Evolutionary conservation across 2,329 filamentous ascomycete genomes (phyloP).

Genomic region (Colletotrichum sp.): DNA sequence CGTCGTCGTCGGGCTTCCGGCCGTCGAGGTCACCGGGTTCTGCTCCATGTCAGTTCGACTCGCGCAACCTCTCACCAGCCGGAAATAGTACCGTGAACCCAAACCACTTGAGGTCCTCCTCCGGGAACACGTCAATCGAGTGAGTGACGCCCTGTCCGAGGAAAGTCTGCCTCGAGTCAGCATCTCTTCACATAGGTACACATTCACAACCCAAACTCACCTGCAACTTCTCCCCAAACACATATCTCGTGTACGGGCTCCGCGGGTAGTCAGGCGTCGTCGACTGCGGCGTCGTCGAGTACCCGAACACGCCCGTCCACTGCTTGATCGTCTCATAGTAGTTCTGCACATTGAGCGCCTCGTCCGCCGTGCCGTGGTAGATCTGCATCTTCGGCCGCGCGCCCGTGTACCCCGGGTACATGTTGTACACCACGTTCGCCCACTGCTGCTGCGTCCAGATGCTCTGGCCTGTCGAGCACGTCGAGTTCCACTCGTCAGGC

Average conservation of each 20-base stretch:
- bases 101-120: conserved; percentile 23
- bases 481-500: conserved; percentile 57
- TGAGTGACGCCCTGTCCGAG: conserved; percentile 14
- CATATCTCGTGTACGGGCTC: conserved; percentile 42
- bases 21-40: conserved; percentile 11
- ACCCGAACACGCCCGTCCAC: conserved; percentile 57
- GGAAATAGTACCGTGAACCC: conserved; percentile 3
- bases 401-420: conserved; percentile 57
- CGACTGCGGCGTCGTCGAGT: conserved; percentile 33
- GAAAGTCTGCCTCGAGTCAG: conserved; percentile 3
- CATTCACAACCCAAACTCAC: not conserved
- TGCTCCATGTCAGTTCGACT: not conserved
- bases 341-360: conserved; percentile 56
- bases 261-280: conserved; percentile 37
- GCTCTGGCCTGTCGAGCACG: conserved; percentile 56
- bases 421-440: conserved; percentile 45
- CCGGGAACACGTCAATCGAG: conserved; percentile 18
- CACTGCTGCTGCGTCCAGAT: conserved; percentile 45
- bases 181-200: not conserved
- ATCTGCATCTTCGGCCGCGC: conserved; percentile 62
- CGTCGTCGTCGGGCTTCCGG: not conserved
- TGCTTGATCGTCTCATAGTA: conserved; percentile 63
- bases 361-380: conserved; percentile 60
- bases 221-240: conserved; percentile 40
- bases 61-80: too few species aligned